Base-by-base conservation (phyloP, 2,329 filamentous ascomycete species). In the Botrytis sinoallii region DNA sequence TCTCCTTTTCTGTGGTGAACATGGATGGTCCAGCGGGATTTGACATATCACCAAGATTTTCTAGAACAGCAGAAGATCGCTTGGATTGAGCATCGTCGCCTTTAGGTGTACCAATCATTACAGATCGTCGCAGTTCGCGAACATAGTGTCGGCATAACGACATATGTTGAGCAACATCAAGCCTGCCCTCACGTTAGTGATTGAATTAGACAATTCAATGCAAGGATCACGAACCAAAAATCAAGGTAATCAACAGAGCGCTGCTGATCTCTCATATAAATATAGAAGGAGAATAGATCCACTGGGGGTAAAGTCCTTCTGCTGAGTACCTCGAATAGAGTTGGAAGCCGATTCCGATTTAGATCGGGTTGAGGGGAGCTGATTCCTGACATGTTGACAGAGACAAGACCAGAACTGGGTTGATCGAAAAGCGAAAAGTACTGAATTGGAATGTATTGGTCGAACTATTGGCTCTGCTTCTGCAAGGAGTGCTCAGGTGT, bases 161-260 rank as follows among this genome's bases (percentile, higher is more conserved):
- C 92, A 98, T 98, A 84, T 99, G 96, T 82, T 99, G 96, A 25
- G 96, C 95, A 75, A 99, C 96, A 90, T 99, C 96, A 79, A 99
- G 94, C 96, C 95, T 98, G 79, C 42, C 40, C 22, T 55, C 71
- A 20, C 40, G 25, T 77, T 61, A 73, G 76, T 71, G 67, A 59
- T 44, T 66, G 44, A 18, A 65, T 46, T 40, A 66, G 38, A 18
- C 35, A 59, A 69, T 60, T 7, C 57, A 25, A 40, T 35, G 20
- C 70, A 71, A 61, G 64, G 46, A 65, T 60, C 12, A 38, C 40
- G 7, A 40, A 98, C 96, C 97, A 99, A 84, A 99, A 99, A 82
- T 99, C 96, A 60, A 99, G 86, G 80, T 99, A 99, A 81, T 99
- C 96, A 20, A 99, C 96, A 12, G 95, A 98, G 82, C 95, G 91